Conservation (phyloP, 2,329 filamentous ascomycete species). For the Furcasterigmium furcatum region DNA sequence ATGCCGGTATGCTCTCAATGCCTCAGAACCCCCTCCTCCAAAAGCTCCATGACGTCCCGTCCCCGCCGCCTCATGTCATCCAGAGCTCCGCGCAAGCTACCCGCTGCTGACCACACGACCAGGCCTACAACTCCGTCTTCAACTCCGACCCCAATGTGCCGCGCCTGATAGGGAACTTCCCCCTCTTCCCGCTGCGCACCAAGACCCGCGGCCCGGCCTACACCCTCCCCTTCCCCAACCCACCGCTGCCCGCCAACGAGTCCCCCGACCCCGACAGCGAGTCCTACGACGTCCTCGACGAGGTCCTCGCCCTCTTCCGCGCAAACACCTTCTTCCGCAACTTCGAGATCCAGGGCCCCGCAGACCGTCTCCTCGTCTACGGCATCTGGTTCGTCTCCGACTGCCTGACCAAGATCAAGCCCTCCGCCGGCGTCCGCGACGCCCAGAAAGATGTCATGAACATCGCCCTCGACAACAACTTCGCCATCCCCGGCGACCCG, state of each 20-base stretch:
- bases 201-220: constrained; percentile 94
- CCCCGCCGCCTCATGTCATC: constrained; percentile 1
- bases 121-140: constrained; percentile 99
- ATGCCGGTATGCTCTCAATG: constrained; percentile 38
- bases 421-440: constrained; percentile 58
- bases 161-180: constrained; percentile 79
- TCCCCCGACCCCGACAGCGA: constrained; percentile 80
- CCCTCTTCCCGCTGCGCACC: constrained; percentile 89
- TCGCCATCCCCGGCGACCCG: constrained; percentile 90
- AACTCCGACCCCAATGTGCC: constrained; percentile 69
- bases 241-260: constrained; percentile 55
- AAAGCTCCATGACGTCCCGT: background rate
- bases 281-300: constrained; percentile 94
- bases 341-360: constrained; percentile 97
- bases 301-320: constrained; percentile 88
- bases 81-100: constrained; percentile 1
- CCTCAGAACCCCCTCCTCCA: constrained; percentile 5
- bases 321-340: constrained; percentile 99
- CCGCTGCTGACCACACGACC: constrained; percentile 17
- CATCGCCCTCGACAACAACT: constrained; percentile 86
- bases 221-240: constrained; percentile 63
- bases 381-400: constrained; percentile 94
- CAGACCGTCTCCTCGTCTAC: constrained; percentile 92
- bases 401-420: constrained; percentile 83
- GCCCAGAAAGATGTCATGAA: constrained; percentile 78